These are phyloP conservation scores for Lathyrus sativus DNA, from an alignment of 306 rosid genomes.

Conservation along the genomic window DNA sequence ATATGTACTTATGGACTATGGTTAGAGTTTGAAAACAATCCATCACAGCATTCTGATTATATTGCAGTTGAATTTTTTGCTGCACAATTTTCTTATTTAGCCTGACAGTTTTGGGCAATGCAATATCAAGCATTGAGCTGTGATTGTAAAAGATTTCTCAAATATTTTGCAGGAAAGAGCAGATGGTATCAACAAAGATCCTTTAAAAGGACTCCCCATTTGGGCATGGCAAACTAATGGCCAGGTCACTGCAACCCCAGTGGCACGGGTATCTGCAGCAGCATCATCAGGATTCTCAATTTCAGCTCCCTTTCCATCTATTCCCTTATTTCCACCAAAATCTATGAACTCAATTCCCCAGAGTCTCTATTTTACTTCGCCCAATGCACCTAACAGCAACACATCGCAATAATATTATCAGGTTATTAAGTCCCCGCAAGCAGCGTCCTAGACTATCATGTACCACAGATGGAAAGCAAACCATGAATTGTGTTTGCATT, in stretches of 20 bases:
- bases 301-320: constrained; percentile 59
- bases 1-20: constrained; percentile 12
- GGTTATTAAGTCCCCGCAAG: constrained; percentile 50
- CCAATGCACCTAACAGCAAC: constrained; percentile 41
- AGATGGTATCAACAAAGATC: constrained; percentile 58
- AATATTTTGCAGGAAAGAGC: constrained; percentile 67
- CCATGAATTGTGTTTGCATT: constrained; percentile 21
- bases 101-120: not conserved
- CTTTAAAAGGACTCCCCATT: constrained; percentile 60
- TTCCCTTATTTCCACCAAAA: constrained; percentile 53
- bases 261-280: constrained; percentile 74
- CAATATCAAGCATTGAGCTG: constrained; percentile 2
- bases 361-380: constrained; percentile 54
- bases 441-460: constrained; percentile 50
- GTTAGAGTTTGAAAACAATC: constrained; percentile 8
- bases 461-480: constrained; percentile 6
- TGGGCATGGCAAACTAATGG: constrained; percentile 84
- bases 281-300: constrained; percentile 99
- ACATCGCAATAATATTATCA: constrained; percentile 52
- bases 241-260: constrained; percentile 60
- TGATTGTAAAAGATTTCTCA: constrained; percentile 3
- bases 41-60: constrained; percentile 9
- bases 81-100: not conserved
- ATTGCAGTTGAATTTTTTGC: not conserved
- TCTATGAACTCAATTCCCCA: constrained; percentile 47